These are phyloP conservation scores for Thermochaetoides dissita DNA, from an alignment of 2,329 filamentous ascomycete genomes.

Conservation along the genomic window DNA sequence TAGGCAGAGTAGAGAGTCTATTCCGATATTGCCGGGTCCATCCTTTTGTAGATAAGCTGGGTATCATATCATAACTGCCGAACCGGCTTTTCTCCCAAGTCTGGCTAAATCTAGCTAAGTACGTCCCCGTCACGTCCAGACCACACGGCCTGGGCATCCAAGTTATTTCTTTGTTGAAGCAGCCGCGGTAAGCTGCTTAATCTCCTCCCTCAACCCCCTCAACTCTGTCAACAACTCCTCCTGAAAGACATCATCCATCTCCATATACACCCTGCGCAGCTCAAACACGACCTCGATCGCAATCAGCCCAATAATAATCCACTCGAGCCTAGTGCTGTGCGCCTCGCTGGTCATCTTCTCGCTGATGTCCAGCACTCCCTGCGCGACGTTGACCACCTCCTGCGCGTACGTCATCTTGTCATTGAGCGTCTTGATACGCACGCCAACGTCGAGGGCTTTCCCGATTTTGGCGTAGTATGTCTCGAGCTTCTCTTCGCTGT, in stretches of 20 bases:
- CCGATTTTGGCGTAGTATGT: constrained; percentile 93
- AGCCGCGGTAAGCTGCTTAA: not conserved
- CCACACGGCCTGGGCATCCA: too few species aligned
- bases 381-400: constrained; percentile 79
- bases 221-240: constrained; percentile 11
- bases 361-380: constrained; percentile 84
- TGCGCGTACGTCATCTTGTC: constrained; percentile 97
- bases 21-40: too few species aligned
- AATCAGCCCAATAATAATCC: constrained; percentile 92
- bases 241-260: constrained; percentile 18
- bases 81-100: too few species aligned
- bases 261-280: constrained; percentile 57
- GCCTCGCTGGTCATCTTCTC: constrained; percentile 82
- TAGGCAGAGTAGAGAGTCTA: too few species aligned
- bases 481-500: constrained; percentile 80
- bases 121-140: too few species aligned
- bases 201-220: constrained; percentile 7
- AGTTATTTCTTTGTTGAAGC: too few species aligned
- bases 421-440: constrained; percentile 81
- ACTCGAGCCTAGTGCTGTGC: constrained; percentile 75
- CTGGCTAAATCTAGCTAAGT: too few species aligned
- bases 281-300: constrained; percentile 86
- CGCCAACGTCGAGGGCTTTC: constrained; percentile 75
- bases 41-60: too few species aligned
- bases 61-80: too few species aligned